phyloP scores from a whole-genome alignment of 2,329 filamentous ascomycete species.

The Aphanocladium album region DNA sequence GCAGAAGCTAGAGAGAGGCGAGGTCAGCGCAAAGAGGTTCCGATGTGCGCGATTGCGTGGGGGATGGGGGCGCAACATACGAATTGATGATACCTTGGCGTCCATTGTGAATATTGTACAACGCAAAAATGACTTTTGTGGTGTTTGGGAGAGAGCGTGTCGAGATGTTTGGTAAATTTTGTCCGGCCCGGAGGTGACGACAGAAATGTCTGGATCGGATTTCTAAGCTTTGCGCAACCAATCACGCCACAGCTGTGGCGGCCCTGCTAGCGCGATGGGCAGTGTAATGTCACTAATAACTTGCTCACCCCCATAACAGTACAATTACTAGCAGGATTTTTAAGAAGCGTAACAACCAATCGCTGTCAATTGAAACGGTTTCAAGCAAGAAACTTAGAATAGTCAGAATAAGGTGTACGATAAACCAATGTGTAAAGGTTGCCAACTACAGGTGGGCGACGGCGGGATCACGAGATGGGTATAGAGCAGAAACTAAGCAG shows the following conservation, averaged over 20 bases:
- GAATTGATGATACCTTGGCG: conserved; percentile 18
- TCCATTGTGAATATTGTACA: conserved; percentile 25
- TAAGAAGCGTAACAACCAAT: no score
- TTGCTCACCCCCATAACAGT: conserved; percentile 40
- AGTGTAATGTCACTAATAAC: neutral
- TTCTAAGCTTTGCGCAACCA: conserved; percentile 12
- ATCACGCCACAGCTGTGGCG: neutral
- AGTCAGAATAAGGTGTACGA: no score
- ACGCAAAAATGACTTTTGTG: neutral
- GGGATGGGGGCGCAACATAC: neutral
- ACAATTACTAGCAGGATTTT: no score
- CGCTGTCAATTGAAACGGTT: no score
- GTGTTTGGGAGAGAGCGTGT: neutral
- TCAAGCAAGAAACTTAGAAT: no score
- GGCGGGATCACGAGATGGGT: no score
- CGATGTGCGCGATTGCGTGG: neutral
- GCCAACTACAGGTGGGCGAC: no score
- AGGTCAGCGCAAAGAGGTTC: neutral
- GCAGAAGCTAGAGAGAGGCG: conserved; percentile 6
- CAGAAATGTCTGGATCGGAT: conserved; percentile 3
- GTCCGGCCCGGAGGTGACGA: neutral
- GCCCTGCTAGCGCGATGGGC: neutral
- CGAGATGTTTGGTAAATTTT: neutral
- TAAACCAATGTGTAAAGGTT: no score
- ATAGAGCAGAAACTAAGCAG: no score